Base-by-base conservation (phyloP, 75 land plant genomes). In the Cryptomeria japonica region DNA sequence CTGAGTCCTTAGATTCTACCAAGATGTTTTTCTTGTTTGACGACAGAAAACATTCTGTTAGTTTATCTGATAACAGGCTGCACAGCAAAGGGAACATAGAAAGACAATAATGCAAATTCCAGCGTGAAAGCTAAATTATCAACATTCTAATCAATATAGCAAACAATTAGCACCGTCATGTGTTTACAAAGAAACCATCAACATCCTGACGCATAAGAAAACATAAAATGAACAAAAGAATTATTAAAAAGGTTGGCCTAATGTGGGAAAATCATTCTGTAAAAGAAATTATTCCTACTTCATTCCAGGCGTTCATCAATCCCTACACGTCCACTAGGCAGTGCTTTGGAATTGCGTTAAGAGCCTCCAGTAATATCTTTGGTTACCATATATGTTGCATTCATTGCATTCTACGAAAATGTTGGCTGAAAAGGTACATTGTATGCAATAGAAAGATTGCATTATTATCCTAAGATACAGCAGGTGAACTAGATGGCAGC, bases 361-460 rank as follows among this genome's bases (percentile, higher is more conserved):
- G 37, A 73, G 34, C 15, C 37, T 36, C 77, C 77, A 34, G 28
- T 25, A 64, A 12, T 32, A 34, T 73, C 77, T 73, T 51, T 73
- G 77, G 77, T 73, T 73, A 37, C 37, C 77, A 32, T 73, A 34
- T 34, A 73, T 73, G 76, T 73, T 73, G 76, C 76, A 73, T 73
- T 73, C 36, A 73, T 32, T 32, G 28, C 34, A 73, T 34, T 73
- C 77, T 73, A 73, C 12, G 77, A 73, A 73, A 11, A 32, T 73
- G 77, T 73, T 32, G 37, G 37, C 70, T 64, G 70, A 13, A 34
- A 73, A 13, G 77, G 34, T 72, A 10, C 34, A 73, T 11, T 12
- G 37, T 10, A 73, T 73, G 2, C 34, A 8, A 73, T 34, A 73
- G 14, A 37, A 73, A 73, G 11, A 34, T 16, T 73, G 32, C 34